phyloP scores from a whole-genome alignment of 2,329 filamentous ascomycete genomes.

The Stachybotrys chartarum region DNA sequence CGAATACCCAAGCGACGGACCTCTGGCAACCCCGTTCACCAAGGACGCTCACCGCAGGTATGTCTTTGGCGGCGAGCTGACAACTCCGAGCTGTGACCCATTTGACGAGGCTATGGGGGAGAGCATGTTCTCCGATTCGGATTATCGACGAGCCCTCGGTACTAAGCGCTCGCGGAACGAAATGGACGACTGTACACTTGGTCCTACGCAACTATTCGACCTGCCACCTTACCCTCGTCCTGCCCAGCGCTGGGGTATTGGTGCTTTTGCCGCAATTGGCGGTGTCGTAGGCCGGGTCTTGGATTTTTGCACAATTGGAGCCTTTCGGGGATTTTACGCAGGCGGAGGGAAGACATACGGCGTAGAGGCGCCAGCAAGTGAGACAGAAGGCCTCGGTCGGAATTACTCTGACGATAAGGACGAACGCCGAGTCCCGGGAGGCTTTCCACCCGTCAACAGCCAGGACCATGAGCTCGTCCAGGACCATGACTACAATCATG shows the following conservation, averaged over 20 bases:
- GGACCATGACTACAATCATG: slow-evolving; percentile 11
- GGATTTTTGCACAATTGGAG: slow-evolving; percentile 69
- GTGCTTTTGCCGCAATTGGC: slow-evolving; percentile 56
- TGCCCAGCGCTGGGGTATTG: slow-evolving; percentile 44
- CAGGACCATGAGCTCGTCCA: slow-evolving; percentile 14
- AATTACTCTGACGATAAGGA: slow-evolving; percentile 8
- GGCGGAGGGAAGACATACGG: slow-evolving; percentile 71
- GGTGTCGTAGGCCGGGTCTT: slow-evolving; percentile 71
- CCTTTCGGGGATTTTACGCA: slow-evolving; percentile 80
- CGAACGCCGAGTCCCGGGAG: slow-evolving; percentile 16
- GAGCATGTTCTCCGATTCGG: slow-evolving; percentile 49
- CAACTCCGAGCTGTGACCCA: slow-evolving; percentile 32
- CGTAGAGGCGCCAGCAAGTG: slow-evolving; percentile 26
- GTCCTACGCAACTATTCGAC: slow-evolving; percentile 24
- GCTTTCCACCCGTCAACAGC: slow-evolving; percentile 21
- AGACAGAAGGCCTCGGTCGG: slow-evolving; percentile 10
- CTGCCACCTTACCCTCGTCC: slow-evolving; percentile 20
- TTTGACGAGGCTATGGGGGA: slow-evolving; percentile 33
- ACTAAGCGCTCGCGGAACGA: slow-evolving; percentile 34
- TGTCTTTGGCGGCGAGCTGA: slow-evolving; percentile 46
- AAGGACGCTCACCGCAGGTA: slow-evolving; percentile 23
- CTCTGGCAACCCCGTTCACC: background rate
- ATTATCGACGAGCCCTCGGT: slow-evolving; percentile 46
- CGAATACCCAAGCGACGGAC: background rate
- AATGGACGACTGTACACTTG: slow-evolving; percentile 23